A percentile compares a stretch with the other conserved stretches of the same genome.
Evolutionary conservation across 2,329 filamentous ascomycete species (phyloP).

Genomic region (Sarocladiaceae sp.): DNA sequence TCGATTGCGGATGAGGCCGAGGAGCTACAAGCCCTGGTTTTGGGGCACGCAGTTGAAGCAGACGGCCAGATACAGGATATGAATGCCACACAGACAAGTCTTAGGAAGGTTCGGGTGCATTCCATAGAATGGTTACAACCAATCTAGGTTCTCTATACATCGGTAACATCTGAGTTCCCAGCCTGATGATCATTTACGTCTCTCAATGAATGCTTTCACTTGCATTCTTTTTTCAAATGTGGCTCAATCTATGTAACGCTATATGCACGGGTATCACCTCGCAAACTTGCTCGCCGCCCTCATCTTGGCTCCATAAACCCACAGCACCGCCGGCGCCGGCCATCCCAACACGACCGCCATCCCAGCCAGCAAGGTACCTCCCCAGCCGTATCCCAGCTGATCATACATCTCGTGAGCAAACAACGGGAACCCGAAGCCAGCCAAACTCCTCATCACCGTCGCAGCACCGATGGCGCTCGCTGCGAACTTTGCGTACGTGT

Average conservation of each 20-base stretch:
- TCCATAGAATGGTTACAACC: too few relatives aligned
- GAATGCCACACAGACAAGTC: too few relatives aligned
- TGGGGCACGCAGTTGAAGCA: too few relatives aligned
- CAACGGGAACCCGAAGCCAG: conserved; percentile 45
- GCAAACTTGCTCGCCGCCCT: conserved; percentile 8
- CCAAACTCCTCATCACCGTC: conserved; percentile 39
- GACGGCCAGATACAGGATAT: too few relatives aligned
- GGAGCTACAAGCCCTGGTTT: too few relatives aligned
- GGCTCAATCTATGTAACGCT: neutral
- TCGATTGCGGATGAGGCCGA: too few relatives aligned
- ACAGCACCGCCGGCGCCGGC: conserved; percentile 57
- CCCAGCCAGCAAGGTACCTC: conserved; percentile 36
- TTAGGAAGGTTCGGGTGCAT: too few relatives aligned
- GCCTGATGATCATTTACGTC: too few relatives aligned
- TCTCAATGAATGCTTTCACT: too few relatives aligned
- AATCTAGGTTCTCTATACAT: too few relatives aligned
- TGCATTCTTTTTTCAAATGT: neutral
- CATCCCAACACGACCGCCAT: conserved; percentile 30
- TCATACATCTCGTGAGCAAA: conserved; percentile 42
- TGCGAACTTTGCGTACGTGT: conserved; percentile 39
- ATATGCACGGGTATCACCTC: neutral
- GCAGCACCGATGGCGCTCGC: conserved; percentile 38
- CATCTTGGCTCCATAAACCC: conserved; percentile 32
- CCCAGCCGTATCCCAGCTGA: conserved; percentile 33
- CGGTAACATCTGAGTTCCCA: too few relatives aligned